Evolutionary conservation across 2,329 filamentous ascomycete species (phyloP).

Genomic region (Furcasterigmium furcatum): DNA sequence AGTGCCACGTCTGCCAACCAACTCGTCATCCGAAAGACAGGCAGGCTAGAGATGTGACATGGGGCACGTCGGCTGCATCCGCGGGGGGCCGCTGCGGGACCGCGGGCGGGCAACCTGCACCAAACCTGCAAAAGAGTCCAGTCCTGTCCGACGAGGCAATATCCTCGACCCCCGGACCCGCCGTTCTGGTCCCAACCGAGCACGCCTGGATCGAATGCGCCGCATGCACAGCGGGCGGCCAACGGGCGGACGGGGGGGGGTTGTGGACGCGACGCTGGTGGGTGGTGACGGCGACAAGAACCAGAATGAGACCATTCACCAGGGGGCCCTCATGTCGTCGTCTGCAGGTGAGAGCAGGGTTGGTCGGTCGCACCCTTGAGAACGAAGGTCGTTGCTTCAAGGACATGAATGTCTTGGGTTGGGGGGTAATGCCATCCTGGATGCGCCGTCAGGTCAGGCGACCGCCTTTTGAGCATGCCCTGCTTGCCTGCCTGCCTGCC

Average conservation of each 20-base stretch:
- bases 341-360: not conserved
- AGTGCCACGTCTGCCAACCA: not conserved
- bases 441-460: too few species aligned
- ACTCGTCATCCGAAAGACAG: not conserved
- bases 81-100: not conserved
- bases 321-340: not conserved
- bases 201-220: not conserved
- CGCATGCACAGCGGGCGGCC: too few species aligned
- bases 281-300: not conserved
- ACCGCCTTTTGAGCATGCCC: too few species aligned
- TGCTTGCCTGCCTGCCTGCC: too few species aligned
- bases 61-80: slow-evolving; percentile 1
- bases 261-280: too few species aligned
- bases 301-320: not conserved
- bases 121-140: not conserved
- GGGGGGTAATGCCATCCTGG: too few species aligned
- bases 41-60: not conserved
- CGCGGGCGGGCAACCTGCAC: not conserved
- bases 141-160: not conserved
- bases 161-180: not conserved
- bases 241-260: too few species aligned
- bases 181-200: not conserved
- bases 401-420: too few species aligned
- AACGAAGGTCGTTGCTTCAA: too few species aligned
- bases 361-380: not conserved